Evolutionary conservation across 1,284 basidiomycete genomes (phyloP), one percentile per base, ranked within the genome.

Genomic region (Ceratorhiza oryzae-sativae): DNA sequence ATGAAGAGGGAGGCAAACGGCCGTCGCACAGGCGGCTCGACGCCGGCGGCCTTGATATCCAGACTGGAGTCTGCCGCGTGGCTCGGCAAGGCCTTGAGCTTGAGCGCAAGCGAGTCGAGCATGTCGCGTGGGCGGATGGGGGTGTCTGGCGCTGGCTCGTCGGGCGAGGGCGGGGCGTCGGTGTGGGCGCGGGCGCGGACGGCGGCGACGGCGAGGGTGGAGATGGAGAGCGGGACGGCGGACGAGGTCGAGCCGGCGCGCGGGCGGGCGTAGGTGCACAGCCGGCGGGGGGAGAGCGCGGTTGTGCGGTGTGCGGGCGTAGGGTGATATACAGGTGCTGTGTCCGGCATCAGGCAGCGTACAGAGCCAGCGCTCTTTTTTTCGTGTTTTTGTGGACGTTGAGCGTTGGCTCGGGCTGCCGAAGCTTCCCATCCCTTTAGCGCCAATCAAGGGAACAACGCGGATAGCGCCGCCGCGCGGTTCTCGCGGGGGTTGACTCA

Each of bases 81-180:
- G 49, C 27, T 67, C 62, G 62, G 62, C 62, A 67, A 67, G 27
- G 62, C 25, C 62, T 48, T 53, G 48, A 53, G 62, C 48, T 67
- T 67, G 34, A 53, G 32, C 36, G 62, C 62, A 67, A 67, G 62
- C 62, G 62, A 67, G 49, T 67, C 62, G 48, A 67, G 55, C 62
- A 67, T 67, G 62, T 67, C 62, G 23, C 62, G 62, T 39, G 62
- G 12, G 41, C 62, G 62, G 36, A 67, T 49, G 6, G 62, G 62
- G 13, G 62, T 67, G 5, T 67, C 62, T 53, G 62, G 62, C 3
- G 34, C 62, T 67, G 48, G 62, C 30, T n/a, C 39, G 1, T 67
- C 62, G 49, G 62, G 62, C 18, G 62, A 53, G 2, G 48, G 36
- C 46, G 62, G 62, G 9, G 42, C 36, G 20, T 67, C 62, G 5